Conservation (phyloP, 495 filamentous ascomycete genomes). For the Parathielavia hyrcaniae region DNA sequence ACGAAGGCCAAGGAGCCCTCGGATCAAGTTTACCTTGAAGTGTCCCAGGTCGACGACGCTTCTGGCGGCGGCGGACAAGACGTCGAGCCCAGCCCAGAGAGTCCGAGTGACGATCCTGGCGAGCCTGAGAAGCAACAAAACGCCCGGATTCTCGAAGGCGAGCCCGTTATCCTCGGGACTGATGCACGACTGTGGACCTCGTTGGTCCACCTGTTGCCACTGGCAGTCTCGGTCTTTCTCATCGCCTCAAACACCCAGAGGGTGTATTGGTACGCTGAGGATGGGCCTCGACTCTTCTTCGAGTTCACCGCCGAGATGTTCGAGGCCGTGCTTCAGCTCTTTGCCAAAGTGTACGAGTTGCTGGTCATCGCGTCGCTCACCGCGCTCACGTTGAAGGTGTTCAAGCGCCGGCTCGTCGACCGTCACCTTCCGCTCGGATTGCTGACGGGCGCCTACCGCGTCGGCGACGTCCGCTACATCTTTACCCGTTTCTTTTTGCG, state of each 20-base stretch:
- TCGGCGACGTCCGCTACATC: not conserved
- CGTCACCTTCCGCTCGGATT: not conserved
- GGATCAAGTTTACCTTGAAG: no score
- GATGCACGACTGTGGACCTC: not conserved
- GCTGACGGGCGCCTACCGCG: slow-evolving; percentile 1
- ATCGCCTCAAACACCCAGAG: not conserved
- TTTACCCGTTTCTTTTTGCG: not conserved
- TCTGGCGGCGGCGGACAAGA: no score
- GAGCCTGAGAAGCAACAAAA: no score
- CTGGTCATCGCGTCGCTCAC: slow-evolving; percentile 1
- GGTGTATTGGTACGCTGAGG: no score
- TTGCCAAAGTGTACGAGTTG: slow-evolving; percentile 1
- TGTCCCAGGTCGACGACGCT: no score
- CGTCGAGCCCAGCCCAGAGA: no score
- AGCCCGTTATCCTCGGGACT: not conserved
- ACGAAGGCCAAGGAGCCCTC: no score
- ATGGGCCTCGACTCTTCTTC: no score
- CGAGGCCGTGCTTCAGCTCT: not conserved
- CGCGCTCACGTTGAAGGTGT: not conserved
- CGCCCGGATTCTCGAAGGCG: not conserved
- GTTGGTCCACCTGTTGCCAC: not conserved
- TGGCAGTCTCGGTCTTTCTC: not conserved
- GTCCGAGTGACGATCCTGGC: no score
- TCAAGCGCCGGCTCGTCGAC: not conserved
- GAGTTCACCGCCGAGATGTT: not conserved